Percentiles rank a stretch among this genome's conserved stretches.
Conservation (phyloP, 2,329 filamentous ascomycete species). For the Metarhizium guizhouense region DNA sequence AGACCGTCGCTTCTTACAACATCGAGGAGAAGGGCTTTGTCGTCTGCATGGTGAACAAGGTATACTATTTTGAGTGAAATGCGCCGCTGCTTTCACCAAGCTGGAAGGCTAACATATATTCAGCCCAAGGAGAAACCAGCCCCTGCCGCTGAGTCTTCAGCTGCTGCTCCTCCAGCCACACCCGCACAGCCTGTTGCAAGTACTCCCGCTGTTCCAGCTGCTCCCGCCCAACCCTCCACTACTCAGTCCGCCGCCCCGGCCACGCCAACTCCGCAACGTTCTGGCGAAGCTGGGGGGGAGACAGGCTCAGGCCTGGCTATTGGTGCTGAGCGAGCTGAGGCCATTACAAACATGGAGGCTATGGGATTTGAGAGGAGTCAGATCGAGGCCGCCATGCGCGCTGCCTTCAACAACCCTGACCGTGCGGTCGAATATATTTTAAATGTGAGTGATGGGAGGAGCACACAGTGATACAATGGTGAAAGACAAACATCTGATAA, state of each 20-base stretch:
- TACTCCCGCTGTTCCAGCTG: constrained; percentile 49
- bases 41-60: constrained; percentile 97
- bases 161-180: constrained; percentile 50
- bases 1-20: constrained; percentile 92
- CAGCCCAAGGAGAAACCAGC: constrained; percentile 56
- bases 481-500: background rate
- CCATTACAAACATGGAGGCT: constrained; percentile 86
- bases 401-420: constrained; percentile 94
- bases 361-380: constrained; percentile 91
- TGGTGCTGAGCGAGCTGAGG: constrained; percentile 71
- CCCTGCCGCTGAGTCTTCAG: constrained; percentile 44
- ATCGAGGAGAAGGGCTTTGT: constrained; percentile 99
- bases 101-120: background rate
- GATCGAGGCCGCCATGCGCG: constrained; percentile 90
- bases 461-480: background rate
- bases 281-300: constrained; percentile 31
- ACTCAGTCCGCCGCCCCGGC: constrained; percentile 40
- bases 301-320: constrained; percentile 73
- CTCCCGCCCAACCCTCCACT: constrained; percentile 29
- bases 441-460: constrained; percentile 49
- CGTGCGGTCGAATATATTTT: constrained; percentile 94
- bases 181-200: constrained; percentile 45
- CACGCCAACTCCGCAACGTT: constrained; percentile 45
- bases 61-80: constrained; percentile 29
- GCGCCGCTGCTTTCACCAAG: too few relatives aligned